Base-by-base conservation (phyloP, 495 filamentous ascomycete species). In the Xylaria flabelliformis region DNA sequence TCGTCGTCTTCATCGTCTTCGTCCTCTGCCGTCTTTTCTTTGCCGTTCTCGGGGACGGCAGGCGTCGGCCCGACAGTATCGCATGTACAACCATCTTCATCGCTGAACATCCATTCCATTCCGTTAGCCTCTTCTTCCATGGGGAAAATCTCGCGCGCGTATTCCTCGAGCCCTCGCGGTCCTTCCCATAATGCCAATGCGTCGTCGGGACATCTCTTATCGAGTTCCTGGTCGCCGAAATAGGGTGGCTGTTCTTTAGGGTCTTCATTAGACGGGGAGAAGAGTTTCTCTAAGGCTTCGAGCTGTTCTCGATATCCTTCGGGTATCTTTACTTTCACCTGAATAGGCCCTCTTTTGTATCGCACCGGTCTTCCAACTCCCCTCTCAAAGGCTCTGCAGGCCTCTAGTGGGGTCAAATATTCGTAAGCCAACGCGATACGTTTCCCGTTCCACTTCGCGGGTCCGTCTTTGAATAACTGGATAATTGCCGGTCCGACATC, bases 61-160 rank as follows among this genome's bases (percentile, higher is more conserved):
- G 59, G 61, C 44, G 53, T 34, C 48, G 71, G 17, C 21, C 15
- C n/a, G 10, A 10, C 17, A 6, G 59, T 19, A 46, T 71, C 69
- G 50, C 26, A 34, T 24, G 44, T 17, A 24, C 41, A 17, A 46
- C 58, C 79, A 10, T 83, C 83, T 1, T 81, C 80, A 8, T 79
- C 82, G 12, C 83, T 83, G 50, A 83, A 80, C 94, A 97, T 97
- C 96, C 96, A 99, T 29, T 91, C 91, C 75, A 95, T 83, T 6
- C 95, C 96, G 81, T 99, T 98, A 3, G 94, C 92, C 71, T 92
- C 90, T 83, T 99, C 96, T 81, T 99, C 96, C 4, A 97, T 85
- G 0, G 94, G 94, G 76, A 98, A 99, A 0, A 97, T 94, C 76
- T 99, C 96, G 26, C 93, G 88, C 36, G 95, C 96, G 81, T 98